Conservation (phyloP, 331 rosid species). For the Malus hybrid region DNA sequence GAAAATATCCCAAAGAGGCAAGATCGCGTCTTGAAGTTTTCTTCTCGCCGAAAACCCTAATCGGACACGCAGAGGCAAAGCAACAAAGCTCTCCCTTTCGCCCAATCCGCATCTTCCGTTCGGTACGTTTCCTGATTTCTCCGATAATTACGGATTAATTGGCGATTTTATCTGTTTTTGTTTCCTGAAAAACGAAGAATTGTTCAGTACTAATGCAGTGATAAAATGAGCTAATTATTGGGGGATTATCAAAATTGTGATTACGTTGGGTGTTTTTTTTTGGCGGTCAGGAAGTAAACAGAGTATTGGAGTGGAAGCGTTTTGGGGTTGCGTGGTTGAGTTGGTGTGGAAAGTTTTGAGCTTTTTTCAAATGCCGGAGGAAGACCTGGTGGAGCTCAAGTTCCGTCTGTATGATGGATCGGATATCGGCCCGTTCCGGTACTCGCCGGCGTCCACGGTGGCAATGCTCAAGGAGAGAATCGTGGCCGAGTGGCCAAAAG, state of each 20-base stretch:
- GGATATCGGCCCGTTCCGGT: conserved; percentile 72
- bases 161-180: background rate
- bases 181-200: background rate
- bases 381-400: conserved; percentile 73
- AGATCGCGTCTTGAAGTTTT: conserved; percentile 30
- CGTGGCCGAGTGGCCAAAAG: conserved; percentile 77
- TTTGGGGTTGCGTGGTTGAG: conserved; percentile 1
- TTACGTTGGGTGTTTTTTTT: background rate
- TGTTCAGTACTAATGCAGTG: background rate
- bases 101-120: conserved; percentile 1
- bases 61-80: background rate
- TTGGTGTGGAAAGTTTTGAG: conserved; percentile 27
- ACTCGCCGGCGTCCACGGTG: conserved; percentile 58
- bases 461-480: conserved; percentile 69
- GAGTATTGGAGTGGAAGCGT: background rate
- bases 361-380: conserved; percentile 71
- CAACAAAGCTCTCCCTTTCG: conserved; percentile 2
- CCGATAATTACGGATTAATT: background rate
- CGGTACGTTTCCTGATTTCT: conserved; percentile 5
- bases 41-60: background rate
- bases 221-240: background rate
- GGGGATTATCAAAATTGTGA: background rate
- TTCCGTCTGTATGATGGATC: conserved; percentile 82
- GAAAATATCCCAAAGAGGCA: background rate
- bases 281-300: background rate